phyloP scores from a whole-genome alignment of 139 green algal species.

The Chlamydomonas incerta region DNA sequence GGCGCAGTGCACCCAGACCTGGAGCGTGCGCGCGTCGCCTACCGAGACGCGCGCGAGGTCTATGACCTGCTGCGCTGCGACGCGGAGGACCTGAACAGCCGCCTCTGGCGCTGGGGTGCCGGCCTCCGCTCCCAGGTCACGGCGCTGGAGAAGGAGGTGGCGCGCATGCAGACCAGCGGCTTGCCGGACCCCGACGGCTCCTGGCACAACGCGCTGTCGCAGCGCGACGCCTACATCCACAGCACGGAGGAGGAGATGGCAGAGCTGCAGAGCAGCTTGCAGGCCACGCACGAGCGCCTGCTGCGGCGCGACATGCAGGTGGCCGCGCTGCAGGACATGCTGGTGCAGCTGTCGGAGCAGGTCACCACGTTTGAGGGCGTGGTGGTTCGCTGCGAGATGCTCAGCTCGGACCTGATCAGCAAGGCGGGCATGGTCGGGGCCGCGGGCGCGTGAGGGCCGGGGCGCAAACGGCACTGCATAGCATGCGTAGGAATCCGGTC shows the following conservation, averaged over 20 bases:
- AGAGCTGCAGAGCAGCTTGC: background rate
- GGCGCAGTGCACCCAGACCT: background rate
- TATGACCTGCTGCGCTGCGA: constrained; percentile 25
- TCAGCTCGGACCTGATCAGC: constrained; percentile 14
- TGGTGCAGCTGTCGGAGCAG: constrained; percentile 40
- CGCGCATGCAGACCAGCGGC: background rate
- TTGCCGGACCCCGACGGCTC: background rate
- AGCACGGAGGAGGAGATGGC: background rate
- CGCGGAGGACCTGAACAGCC: constrained; percentile 10
- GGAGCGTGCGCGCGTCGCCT: background rate
- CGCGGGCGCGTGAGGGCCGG: too few species aligned
- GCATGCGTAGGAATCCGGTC: too few species aligned
- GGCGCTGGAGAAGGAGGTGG: background rate
- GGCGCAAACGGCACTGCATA: too few species aligned
- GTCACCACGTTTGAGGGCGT: constrained; percentile 12
- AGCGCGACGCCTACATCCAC: background rate
- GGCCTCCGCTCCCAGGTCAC: background rate
- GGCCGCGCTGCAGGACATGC: constrained; percentile 20
- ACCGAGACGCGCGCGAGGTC: constrained; percentile 14
- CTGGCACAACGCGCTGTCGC: background rate
- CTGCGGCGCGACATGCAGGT: constrained; percentile 12
- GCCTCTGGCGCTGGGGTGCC: constrained; percentile 20
- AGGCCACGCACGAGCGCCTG: background rate
- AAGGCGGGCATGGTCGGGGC: background rate
- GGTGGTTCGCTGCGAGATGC: constrained; percentile 14